Percentiles rank a stretch among this genome's conserved stretches.
Evolutionary conservation across 2,329 filamentous ascomycete species (phyloP).

Genomic region (Claviceps spartinae): DNA sequence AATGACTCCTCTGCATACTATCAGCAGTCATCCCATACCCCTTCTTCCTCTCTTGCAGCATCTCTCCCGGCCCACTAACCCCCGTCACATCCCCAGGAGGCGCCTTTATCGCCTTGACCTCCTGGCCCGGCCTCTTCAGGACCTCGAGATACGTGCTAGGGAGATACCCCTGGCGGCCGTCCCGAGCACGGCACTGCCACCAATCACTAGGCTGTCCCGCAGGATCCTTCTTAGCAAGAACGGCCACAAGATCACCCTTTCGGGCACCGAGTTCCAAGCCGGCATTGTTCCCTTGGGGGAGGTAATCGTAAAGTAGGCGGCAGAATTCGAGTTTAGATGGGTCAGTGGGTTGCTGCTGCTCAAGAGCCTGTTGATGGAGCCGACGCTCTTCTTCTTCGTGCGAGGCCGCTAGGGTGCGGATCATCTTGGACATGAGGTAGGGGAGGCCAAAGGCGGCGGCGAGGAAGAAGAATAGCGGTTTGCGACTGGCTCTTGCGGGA

Average conservation of each 20-base stretch:
- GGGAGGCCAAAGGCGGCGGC: slow-evolving; percentile 89
- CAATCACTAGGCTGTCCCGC: slow-evolving; percentile 87
- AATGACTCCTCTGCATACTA: slow-evolving; percentile 45
- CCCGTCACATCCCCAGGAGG: slow-evolving; percentile 33
- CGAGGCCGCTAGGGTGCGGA: slow-evolving; percentile 66
- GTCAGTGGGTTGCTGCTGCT: slow-evolving; percentile 50
- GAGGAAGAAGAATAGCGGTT: slow-evolving; percentile 92
- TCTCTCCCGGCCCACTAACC: slow-evolving; percentile 27
- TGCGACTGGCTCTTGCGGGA: slow-evolving; percentile 68
- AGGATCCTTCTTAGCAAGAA: slow-evolving; percentile 84
- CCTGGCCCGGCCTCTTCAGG: slow-evolving; percentile 37
- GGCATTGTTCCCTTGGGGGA: slow-evolving; percentile 52
- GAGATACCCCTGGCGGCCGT: slow-evolving; percentile 83
- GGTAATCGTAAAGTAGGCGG: slow-evolving; percentile 86
- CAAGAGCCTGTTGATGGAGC: slow-evolving; percentile 36
- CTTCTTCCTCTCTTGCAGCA: slow-evolving; percentile 30
- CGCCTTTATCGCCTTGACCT: slow-evolving; percentile 38
- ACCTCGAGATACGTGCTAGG: slow-evolving; percentile 84
- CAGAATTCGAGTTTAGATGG: slow-evolving; percentile 93
- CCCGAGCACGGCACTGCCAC: slow-evolving; percentile 88
- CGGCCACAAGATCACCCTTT: slow-evolving; percentile 91
- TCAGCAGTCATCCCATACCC: slow-evolving; percentile 39
- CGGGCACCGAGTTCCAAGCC: slow-evolving; percentile 77
- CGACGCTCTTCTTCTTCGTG: slow-evolving; percentile 69
- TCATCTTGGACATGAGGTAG: slow-evolving; percentile 94